phyloP scores from a whole-genome alignment of 2,329 filamentous ascomycete species.

The Grosmannia penicillata region DNA sequence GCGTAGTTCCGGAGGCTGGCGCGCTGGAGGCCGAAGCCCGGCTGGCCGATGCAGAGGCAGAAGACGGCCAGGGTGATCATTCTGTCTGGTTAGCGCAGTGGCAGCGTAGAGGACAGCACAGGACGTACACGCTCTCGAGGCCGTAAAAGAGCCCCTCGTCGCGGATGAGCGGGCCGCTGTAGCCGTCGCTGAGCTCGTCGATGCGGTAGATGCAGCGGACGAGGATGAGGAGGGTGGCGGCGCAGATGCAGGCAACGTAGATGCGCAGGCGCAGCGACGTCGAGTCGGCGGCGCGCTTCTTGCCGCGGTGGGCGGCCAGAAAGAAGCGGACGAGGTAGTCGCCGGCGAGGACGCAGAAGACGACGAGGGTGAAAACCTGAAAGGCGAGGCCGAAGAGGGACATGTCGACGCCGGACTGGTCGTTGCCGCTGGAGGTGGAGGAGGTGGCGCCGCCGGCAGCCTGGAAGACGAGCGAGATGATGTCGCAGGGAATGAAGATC shows the following conservation, averaged over 20 bases:
- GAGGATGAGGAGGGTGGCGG: conserved; percentile 44
- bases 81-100: not conserved
- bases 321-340: conserved; percentile 31
- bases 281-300: not conserved
- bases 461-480: conserved; percentile 39
- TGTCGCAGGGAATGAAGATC: conserved; percentile 36
- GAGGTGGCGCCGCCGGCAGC: conserved; percentile 39
- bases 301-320: conserved; percentile 4
- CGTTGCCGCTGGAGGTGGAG: conserved; percentile 26
- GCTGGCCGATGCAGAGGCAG: conserved; percentile 9
- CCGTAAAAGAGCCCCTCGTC: conserved; percentile 36
- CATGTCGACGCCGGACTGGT: conserved; percentile 30
- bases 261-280: conserved; percentile 8
- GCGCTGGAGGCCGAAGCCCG: conserved; percentile 9
- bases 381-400: conserved; percentile 41
- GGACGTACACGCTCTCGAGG: conserved; percentile 31
- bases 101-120: not conserved
- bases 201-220: conserved; percentile 42
- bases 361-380: conserved; percentile 38
- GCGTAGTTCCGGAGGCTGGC: not conserved
- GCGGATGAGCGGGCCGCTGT: conserved; percentile 36
- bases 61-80: conserved; percentile 9
- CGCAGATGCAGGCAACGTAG: conserved; percentile 35
- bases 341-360: conserved; percentile 32
- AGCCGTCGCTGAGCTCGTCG: conserved; percentile 49